Conservation (phyloP, 2,329 filamentous ascomycete species). For the Tricladium varicosporioides region DNA sequence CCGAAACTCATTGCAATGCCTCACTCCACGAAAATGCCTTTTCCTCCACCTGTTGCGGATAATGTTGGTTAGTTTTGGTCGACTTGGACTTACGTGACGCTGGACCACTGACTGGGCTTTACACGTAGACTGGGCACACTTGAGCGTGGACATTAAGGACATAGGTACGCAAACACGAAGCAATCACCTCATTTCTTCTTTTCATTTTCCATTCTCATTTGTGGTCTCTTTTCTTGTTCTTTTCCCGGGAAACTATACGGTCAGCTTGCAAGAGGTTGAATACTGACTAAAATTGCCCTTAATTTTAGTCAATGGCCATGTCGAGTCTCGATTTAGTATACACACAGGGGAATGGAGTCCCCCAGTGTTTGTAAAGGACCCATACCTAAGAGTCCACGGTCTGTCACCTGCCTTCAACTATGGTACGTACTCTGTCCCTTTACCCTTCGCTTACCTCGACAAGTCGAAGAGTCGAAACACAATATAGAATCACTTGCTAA, state of each 20-base stretch:
- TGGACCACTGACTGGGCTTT: not conserved
- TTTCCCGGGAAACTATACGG: too few species aligned
- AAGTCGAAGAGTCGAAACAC: not conserved
- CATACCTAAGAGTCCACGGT: slow-evolving; percentile 60
- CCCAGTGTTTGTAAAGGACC: slow-evolving; percentile 57
- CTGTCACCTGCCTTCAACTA: slow-evolving; percentile 69
- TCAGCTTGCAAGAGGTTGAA: too few species aligned
- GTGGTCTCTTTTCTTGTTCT: not conserved
- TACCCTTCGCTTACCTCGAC: not conserved
- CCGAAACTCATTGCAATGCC: too few species aligned
- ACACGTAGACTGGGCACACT: not conserved
- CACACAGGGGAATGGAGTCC: slow-evolving; percentile 52
- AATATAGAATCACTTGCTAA: not conserved
- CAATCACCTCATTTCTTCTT: not conserved
- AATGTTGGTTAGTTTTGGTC: not conserved
- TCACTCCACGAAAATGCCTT: not conserved
- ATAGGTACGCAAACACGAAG: not conserved
- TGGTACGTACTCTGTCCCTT: slow-evolving; percentile 26
- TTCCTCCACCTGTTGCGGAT: not conserved
- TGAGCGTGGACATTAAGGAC: not conserved
- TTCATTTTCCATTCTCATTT: not conserved
- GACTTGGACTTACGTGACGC: not conserved
- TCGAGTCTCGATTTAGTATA: slow-evolving; percentile 58
- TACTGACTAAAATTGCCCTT: not conserved
- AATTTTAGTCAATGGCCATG: slow-evolving; percentile 51